Evolutionary conservation across 768 basidiomycete genomes (phyloP).

Genomic region (Collybia mongolica): DNA sequence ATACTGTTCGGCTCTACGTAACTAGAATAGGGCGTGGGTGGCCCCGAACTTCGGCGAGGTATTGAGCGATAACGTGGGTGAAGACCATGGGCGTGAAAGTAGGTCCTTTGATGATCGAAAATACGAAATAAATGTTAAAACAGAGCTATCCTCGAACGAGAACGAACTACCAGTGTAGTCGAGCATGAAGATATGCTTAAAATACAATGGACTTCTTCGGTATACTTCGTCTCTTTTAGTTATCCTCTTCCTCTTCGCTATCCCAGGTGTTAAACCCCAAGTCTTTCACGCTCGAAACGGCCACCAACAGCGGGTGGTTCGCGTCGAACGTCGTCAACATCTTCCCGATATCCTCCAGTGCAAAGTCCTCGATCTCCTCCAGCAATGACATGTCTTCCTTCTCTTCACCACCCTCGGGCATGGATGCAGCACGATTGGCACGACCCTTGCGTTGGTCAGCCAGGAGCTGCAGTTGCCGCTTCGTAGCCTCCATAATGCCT

Average conservation of each 20-base stretch:
- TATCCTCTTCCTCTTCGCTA: conserved; percentile 41
- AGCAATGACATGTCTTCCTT: conserved; percentile 67
- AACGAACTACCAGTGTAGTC: too few relatives aligned
- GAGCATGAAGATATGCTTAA: too few relatives aligned
- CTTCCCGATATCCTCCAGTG: conserved; percentile 76
- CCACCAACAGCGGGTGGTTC: conserved; percentile 65
- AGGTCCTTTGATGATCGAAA: too few relatives aligned
- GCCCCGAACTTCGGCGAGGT: too few relatives aligned
- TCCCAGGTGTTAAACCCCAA: conserved; percentile 56
- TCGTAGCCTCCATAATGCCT: conserved; percentile 65
- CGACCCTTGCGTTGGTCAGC: conserved; percentile 69
- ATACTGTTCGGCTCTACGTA: too few relatives aligned
- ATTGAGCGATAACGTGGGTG: too few relatives aligned
- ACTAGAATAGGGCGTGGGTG: too few relatives aligned
- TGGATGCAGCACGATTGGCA: conserved; percentile 28
- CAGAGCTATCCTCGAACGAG: too few relatives aligned
- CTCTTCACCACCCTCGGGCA: conserved; percentile 34
- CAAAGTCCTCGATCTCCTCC: conserved; percentile 84
- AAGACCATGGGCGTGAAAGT: too few relatives aligned
- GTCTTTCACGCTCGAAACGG: conserved; percentile 70
- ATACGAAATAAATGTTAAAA: too few relatives aligned
- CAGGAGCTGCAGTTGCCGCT: conserved; percentile 64
- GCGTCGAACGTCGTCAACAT: conserved; percentile 54
- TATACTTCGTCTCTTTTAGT: not conserved
- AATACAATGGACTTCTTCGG: too few relatives aligned